Evolutionary conservation across 164 flowering plant genomes (phyloP), one percentile per base, ranked within the genome.

Genomic region (Brasenia schreberi): DNA sequence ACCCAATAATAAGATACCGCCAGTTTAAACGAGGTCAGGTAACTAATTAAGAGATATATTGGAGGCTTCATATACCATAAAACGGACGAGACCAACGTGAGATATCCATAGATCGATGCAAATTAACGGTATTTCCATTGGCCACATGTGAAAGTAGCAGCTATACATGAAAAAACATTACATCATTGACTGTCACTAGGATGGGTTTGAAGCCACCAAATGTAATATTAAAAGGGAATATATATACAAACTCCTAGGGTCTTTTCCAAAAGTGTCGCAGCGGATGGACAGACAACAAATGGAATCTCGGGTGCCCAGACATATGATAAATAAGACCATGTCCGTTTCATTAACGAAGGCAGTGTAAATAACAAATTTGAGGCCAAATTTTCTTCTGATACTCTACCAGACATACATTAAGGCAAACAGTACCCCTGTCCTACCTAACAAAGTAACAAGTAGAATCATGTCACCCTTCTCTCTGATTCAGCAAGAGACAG

Each of bases 331-430:
- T 7, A n/a, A 19, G 66, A 27, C 4, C 19, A 18, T 39, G 5
- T 5, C 3, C 64, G 19, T 19, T 17, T 18, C 42, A 39, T 44
- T 66, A 68, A 66, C 59, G 59, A 63, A 69, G 27, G 62, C 60
- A 49, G 12, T 14, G 12, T 14, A 49, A 49, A 49, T 49, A 49
- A 49, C 16, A 49, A 49, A 14, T 14, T 49, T 49, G 12, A 49
- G 5, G 56, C 56, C 56, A 49, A 14, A 49, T 49, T 49, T 33
- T 49, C 56, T 49, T 49, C 56, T 6, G 56, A 49, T 5, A 49
- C 56, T 49, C 56, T 14, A 49, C 3, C 56, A 49, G 56, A 9
- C 56, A 49, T 9, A 5, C 56, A 49, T 9, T 49, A 49, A 49
- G 56, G 56, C 56, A 49, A 49, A 49, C 56, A 49, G 56, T 49